Evolutionary conservation across 129 eudicot genomes (phyloP).

Genomic region (Silybum marianum): DNA sequence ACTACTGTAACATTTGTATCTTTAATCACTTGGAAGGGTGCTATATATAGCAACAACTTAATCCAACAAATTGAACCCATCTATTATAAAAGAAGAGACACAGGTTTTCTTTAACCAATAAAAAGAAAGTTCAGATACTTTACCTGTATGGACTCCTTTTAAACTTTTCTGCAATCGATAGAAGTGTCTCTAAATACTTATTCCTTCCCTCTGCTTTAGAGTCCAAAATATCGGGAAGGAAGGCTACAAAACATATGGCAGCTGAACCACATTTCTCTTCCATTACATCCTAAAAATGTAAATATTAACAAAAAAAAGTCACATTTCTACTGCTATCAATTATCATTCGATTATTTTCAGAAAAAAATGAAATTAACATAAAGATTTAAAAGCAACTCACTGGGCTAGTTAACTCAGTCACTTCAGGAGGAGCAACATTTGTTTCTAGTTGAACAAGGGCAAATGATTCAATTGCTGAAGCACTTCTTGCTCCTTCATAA

Average conservation of each 20-base stretch:
- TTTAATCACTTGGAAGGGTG: neutral
- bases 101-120: neutral
- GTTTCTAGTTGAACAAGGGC: conserved; percentile 84
- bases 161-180: conserved; percentile 91
- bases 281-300: conserved; percentile 61
- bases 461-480: conserved; percentile 82
- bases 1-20: neutral
- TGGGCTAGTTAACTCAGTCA: conserved; percentile 69
- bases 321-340: conserved; percentile 4
- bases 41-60: neutral
- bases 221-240: conserved; percentile 94
- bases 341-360: neutral
- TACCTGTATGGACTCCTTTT: conserved; percentile 88
- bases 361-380: neutral
- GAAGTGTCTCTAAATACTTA: conserved; percentile 70
- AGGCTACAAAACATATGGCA: conserved; percentile 90
- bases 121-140: neutral
- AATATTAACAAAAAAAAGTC: conserved; percentile 6
- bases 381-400: conserved; percentile 40
- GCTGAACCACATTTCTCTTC: conserved; percentile 98
- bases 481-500: conserved; percentile 89
- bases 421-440: conserved; percentile 88
- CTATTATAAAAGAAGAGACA: neutral
- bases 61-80: neutral
- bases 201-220: conserved; percentile 96